phyloP scores from a whole-genome alignment of 2,329 filamentous ascomycete species.

The Pseudogymnoascus verrucosus region DNA sequence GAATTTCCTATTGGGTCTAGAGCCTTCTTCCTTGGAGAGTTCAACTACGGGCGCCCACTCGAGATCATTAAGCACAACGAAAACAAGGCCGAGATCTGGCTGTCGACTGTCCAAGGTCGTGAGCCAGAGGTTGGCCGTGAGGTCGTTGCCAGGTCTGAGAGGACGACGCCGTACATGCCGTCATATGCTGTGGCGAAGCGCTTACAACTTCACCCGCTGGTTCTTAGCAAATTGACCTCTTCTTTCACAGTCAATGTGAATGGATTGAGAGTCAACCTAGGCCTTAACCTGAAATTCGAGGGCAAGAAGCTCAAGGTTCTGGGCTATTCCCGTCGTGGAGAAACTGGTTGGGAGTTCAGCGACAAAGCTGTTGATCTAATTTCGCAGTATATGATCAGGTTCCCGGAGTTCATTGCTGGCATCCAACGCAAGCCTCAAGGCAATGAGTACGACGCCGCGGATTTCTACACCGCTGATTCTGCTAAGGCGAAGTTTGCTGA shows the following conservation, averaged over 20 bases:
- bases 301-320: constrained; percentile 91
- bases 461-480: constrained; percentile 70
- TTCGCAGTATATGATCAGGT: constrained; percentile 81
- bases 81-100: constrained; percentile 69
- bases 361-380: constrained; percentile 73
- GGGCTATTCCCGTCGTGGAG: constrained; percentile 82
- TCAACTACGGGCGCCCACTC: constrained; percentile 84
- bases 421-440: constrained; percentile 80
- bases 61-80: constrained; percentile 67
- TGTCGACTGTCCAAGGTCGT: constrained; percentile 63
- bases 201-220: constrained; percentile 73
- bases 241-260: constrained; percentile 81
- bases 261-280: constrained; percentile 78
- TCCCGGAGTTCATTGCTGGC: constrained; percentile 89
- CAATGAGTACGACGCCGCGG: constrained; percentile 74
- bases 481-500: constrained; percentile 83
- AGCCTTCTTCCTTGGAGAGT: constrained; percentile 91
- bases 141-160: constrained; percentile 64
- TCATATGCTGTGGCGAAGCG: constrained; percentile 83
- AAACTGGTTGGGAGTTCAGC: constrained; percentile 93
- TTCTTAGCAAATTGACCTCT: constrained; percentile 91
- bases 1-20: constrained; percentile 79
- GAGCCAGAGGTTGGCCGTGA: constrained; percentile 75
- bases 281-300: constrained; percentile 95
- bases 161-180: constrained; percentile 67